phyloP scores from a whole-genome alignment of 2,329 filamentous ascomycete genomes.

The Emericellopsis cladophorae region DNA sequence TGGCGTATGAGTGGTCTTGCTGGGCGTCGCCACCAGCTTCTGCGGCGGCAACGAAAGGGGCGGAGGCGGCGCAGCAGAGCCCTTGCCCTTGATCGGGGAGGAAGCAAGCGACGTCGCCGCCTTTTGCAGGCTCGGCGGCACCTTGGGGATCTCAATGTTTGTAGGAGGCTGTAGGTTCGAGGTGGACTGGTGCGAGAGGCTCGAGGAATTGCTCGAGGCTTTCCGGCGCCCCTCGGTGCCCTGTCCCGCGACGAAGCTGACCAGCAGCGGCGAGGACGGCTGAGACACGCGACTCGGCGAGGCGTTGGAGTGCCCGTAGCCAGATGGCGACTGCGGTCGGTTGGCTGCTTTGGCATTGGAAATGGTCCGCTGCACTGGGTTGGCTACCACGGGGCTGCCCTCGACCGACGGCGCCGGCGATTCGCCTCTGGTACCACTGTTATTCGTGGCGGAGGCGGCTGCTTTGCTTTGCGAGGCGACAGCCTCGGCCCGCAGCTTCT shows the following conservation, averaged over 20 bases:
- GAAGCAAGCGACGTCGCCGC: constrained; percentile 40
- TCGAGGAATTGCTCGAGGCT: constrained; percentile 80
- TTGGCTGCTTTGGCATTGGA: constrained; percentile 70
- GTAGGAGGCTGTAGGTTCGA: constrained; percentile 51
- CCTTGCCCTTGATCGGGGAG: constrained; percentile 45
- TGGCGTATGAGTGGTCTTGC: constrained; percentile 44
- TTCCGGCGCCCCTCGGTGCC: constrained; percentile 71
- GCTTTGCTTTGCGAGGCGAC: constrained; percentile 54
- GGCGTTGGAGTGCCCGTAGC: constrained; percentile 65
- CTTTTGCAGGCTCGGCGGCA: constrained; percentile 46
- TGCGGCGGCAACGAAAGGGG: constrained; percentile 47
- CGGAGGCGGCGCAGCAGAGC: constrained; percentile 23
- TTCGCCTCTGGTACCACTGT: constrained; percentile 26
- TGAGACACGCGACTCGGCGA: constrained; percentile 74
- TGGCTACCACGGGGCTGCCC: constrained; percentile 71
- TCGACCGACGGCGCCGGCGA: constrained; percentile 52
- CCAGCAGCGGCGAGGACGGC: constrained; percentile 64
- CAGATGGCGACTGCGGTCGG: constrained; percentile 77
- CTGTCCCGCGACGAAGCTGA: constrained; percentile 84
- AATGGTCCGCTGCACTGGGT: constrained; percentile 67
- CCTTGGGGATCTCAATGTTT: constrained; percentile 60
- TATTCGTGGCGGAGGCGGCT: constrained; percentile 13
- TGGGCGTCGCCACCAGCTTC: constrained; percentile 40
- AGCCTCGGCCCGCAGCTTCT: constrained; percentile 86
- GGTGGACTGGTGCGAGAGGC: constrained; percentile 65